A percentile compares a stretch with the other conserved stretches of the same genome.
Conservation (phyloP, 768 basidiomycete genomes). For the Rhodotorula taiwanensis region DNA sequence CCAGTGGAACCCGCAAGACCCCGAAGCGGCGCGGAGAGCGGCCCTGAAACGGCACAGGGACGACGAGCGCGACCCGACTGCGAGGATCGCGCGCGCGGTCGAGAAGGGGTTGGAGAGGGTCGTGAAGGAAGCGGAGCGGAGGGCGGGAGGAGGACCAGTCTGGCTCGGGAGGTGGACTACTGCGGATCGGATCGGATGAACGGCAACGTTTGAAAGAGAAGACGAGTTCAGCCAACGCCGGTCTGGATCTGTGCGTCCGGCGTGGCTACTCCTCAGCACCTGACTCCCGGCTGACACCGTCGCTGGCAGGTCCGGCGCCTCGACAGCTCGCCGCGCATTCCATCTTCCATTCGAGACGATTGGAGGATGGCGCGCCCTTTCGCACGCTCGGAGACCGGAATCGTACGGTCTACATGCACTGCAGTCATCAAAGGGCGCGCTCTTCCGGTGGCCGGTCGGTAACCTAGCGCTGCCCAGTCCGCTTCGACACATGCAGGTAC, state of each 20-base stretch:
- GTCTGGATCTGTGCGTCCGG: background rate
- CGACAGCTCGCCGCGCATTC: too few relatives aligned
- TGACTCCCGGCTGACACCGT: background rate
- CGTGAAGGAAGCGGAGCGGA: background rate
- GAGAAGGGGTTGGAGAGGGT: constrained; percentile 4
- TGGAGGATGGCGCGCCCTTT: too few relatives aligned
- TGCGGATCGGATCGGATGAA: too few relatives aligned
- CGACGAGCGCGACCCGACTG: background rate
- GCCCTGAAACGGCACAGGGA: constrained; percentile 9
- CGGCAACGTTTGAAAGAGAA: too few relatives aligned
- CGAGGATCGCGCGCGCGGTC: background rate
- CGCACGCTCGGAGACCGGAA: too few relatives aligned
- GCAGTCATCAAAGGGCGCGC: too few relatives aligned
- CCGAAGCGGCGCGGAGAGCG: background rate
- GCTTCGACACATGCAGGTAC: too few relatives aligned
- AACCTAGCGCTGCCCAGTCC: too few relatives aligned
- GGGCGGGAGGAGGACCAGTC: background rate
- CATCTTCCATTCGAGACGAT: too few relatives aligned
- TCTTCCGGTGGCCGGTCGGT: too few relatives aligned
- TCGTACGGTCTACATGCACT: too few relatives aligned
- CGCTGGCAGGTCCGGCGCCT: too few relatives aligned
- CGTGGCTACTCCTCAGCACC: background rate
- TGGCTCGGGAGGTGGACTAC: constrained; percentile 11
- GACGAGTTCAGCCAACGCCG: background rate
- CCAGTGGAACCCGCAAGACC: constrained; percentile 21